These are phyloP conservation scores for Chlamydomonas incerta DNA, from an alignment of 139 green algal species.

Conservation along the genomic window DNA sequence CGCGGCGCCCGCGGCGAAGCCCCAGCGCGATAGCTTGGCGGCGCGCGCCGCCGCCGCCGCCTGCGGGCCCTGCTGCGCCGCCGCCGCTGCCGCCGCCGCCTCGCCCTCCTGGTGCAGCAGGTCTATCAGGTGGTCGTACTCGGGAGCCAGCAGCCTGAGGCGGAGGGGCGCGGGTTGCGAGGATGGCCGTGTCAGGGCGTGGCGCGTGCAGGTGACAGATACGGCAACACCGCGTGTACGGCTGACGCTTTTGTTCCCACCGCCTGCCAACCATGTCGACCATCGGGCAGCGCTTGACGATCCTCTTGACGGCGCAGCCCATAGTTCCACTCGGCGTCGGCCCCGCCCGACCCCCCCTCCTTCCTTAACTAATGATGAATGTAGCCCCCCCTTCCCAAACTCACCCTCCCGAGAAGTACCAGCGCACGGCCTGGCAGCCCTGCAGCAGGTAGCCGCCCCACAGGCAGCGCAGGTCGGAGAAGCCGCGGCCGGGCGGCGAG, in stretches of 20 bases:
- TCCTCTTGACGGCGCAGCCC: too few relatives aligned
- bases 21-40: background rate
- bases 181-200: too few relatives aligned
- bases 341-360: background rate
- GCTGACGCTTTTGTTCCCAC: too few relatives aligned
- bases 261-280: too few relatives aligned
- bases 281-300: too few relatives aligned
- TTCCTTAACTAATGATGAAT: background rate
- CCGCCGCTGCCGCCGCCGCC: background rate
- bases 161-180: background rate
- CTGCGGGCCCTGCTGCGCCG: background rate
- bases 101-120: background rate
- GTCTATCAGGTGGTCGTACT: slow-evolving; percentile 30
- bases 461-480: slow-evolving; percentile 36
- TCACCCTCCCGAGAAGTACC: slow-evolving; percentile 26
- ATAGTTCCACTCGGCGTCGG: background rate
- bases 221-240: too few relatives aligned
- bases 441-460: slow-evolving; percentile 34
- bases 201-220: too few relatives aligned
- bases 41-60: background rate
- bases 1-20: background rate
- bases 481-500: background rate
- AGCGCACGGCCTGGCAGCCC: slow-evolving; percentile 26
- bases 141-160: slow-evolving; percentile 21
- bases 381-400: background rate